Evolutionary conservation across 768 basidiomycete genomes (phyloP).

Genomic region (Calocybe cyanea): DNA sequence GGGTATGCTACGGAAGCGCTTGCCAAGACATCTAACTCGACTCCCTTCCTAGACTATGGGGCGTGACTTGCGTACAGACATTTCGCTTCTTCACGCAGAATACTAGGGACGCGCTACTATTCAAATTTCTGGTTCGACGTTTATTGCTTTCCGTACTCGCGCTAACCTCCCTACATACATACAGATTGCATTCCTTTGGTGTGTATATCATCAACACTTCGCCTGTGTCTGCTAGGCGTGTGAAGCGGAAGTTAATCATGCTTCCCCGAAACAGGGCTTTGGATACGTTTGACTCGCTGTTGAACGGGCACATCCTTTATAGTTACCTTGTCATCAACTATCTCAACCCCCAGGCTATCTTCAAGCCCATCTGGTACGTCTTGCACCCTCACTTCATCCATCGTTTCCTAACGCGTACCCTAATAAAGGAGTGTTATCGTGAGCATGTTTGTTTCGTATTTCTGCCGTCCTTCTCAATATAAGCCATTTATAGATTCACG

Average conservation of each 20-base stretch:
- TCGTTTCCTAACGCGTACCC: background rate
- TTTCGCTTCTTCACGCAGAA: conserved; percentile 44
- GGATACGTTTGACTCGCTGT: conserved; percentile 52
- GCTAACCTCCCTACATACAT: background rate
- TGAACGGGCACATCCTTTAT: conserved; percentile 55
- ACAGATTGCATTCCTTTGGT: conserved; percentile 34
- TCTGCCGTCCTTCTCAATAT: background rate
- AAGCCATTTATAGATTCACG: conserved; percentile 57
- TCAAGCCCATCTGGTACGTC: conserved; percentile 45
- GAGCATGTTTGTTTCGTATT: conserved; percentile 16
- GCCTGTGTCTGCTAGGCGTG: too few species aligned
- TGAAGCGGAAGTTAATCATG: too few species aligned
- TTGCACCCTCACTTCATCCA: background rate
- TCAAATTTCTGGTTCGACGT: conserved; percentile 38
- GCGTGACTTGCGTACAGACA: conserved; percentile 52
- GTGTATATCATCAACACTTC: too few species aligned
- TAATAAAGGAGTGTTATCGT: conserved; percentile 48
- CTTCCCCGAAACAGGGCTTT: conserved; percentile 34
- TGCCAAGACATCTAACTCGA: background rate
- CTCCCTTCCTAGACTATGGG: conserved; percentile 44
- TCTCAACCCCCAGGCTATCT: conserved; percentile 40
- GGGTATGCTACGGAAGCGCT: conserved; percentile 37
- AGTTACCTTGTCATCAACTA: conserved; percentile 56
- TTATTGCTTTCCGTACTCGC: background rate
- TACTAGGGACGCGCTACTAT: conserved; percentile 25